Percentiles rank a stretch among this genome's conserved stretches.
Conservation (phyloP, 2,329 filamentous ascomycete species). For the Diplodia intermedia region DNA sequence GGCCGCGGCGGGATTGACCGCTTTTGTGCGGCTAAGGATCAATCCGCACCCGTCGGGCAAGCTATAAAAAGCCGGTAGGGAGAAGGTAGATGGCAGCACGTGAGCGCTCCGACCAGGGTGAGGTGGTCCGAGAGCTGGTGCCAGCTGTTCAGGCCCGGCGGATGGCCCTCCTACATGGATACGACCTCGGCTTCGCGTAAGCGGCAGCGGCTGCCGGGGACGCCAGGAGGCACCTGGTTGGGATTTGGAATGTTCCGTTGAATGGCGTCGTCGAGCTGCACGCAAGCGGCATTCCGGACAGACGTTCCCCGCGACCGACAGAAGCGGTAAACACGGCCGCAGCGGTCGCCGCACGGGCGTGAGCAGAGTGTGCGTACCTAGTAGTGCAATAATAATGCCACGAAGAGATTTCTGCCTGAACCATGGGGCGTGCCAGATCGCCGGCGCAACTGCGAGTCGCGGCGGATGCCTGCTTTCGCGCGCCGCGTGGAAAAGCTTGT, state of each 20-base stretch:
- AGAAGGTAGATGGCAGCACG: constrained; percentile 9
- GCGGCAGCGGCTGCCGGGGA: constrained; percentile 9
- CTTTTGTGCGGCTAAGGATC: constrained; percentile 33
- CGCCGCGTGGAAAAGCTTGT: constrained; percentile 24
- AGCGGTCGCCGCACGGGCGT: neutral
- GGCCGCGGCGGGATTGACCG: constrained; percentile 32
- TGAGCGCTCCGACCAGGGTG: constrained; percentile 10
- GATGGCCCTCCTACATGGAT: constrained; percentile 11
- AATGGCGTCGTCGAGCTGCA: constrained; percentile 16
- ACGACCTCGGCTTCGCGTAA: constrained; percentile 23
- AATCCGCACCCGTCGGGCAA: constrained; percentile 31
- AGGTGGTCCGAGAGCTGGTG: constrained; percentile 15
- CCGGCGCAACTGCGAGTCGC: constrained; percentile 22
- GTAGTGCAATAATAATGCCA: neutral
- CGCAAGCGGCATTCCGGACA: constrained; percentile 14
- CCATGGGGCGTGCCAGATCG: constrained; percentile 14
- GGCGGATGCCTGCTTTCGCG: constrained; percentile 12
- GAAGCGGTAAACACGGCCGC: constrained; percentile 7
- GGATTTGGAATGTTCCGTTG: constrained; percentile 30
- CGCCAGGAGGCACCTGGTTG: constrained; percentile 16
- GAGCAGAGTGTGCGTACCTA: neutral
- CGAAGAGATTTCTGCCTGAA: constrained; percentile 14
- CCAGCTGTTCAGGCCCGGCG: constrained; percentile 12
- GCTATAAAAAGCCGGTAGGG: constrained; percentile 25
- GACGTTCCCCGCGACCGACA: neutral